Conservation (phyloP, 2,329 filamentous ascomycete species). For the Xylariaceae sp. region DNA sequence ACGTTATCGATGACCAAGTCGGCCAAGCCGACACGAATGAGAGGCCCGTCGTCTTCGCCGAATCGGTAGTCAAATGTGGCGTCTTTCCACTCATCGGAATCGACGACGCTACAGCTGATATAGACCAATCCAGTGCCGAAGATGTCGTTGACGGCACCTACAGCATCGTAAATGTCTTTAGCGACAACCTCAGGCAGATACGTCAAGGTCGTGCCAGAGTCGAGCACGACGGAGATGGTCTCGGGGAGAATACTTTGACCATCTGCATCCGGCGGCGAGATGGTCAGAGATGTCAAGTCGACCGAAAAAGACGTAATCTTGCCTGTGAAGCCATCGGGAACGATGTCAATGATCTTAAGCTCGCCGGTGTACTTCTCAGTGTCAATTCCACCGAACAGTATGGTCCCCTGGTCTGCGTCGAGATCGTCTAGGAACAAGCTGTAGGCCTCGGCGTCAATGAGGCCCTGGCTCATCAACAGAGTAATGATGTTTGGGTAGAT, state of each 20-base stretch:
- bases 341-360: slow-evolving; percentile 55
- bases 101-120: slow-evolving; percentile 40
- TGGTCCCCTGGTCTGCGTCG: slow-evolving; percentile 57
- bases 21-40: slow-evolving; percentile 32
- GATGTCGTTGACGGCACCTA: slow-evolving; percentile 40
- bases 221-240: slow-evolving; percentile 52
- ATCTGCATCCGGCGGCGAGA: slow-evolving; percentile 35
- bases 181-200: slow-evolving; percentile 57
- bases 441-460: slow-evolving; percentile 64
- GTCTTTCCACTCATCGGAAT: slow-evolving; percentile 18
- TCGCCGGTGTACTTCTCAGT: slow-evolving; percentile 61
- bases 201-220: slow-evolving; percentile 64
- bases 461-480: slow-evolving; percentile 58
- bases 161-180: slow-evolving; percentile 34
- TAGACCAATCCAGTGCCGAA: slow-evolving; percentile 37
- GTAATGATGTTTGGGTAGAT: slow-evolving; percentile 61
- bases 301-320: slow-evolving; percentile 42
- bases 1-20: slow-evolving; percentile 41
- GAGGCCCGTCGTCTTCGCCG: slow-evolving; percentile 29
- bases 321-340: slow-evolving; percentile 41
- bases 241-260: slow-evolving; percentile 27
- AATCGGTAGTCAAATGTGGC: slow-evolving; percentile 42
- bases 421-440: slow-evolving; percentile 61
- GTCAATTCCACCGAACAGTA: slow-evolving; percentile 70
- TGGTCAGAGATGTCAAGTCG: slow-evolving; percentile 34